These are phyloP conservation scores for Chrysoporthe austroafricana DNA, from an alignment of 2,329 filamentous ascomycete species.

Conservation along the genomic window DNA sequence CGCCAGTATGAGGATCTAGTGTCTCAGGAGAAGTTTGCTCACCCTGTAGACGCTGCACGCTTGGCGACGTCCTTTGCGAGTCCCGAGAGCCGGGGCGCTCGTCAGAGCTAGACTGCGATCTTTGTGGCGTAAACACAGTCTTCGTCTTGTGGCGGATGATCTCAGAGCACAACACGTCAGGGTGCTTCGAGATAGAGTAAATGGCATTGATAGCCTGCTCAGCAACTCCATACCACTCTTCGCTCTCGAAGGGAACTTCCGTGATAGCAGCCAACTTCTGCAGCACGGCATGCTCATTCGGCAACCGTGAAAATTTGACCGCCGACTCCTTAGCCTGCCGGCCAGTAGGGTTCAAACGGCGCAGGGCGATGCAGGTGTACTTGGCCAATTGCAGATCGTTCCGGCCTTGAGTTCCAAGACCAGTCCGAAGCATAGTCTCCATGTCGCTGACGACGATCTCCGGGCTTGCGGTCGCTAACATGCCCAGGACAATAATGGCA, in stretches of 20 bases:
- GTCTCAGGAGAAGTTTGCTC: conserved; percentile 34
- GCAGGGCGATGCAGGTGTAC: conserved; percentile 91
- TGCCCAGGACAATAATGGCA: conserved; percentile 93
- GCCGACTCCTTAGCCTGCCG: conserved; percentile 76
- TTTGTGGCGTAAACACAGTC: conserved; percentile 64
- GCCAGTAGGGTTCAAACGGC: conserved; percentile 84
- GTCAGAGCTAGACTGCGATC: conserved; percentile 51
- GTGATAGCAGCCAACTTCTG: conserved; percentile 80
- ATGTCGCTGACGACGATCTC: conserved; percentile 95
- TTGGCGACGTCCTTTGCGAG: conserved; percentile 35
- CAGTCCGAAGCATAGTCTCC: conserved; percentile 90
- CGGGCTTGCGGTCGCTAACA: conserved; percentile 90
- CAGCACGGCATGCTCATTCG: conserved; percentile 91
- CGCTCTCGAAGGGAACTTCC: conserved; percentile 84
- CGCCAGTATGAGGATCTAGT: conserved; percentile 21
- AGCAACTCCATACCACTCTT: conserved; percentile 94
- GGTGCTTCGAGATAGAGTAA: conserved; percentile 91
- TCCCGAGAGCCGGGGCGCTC: conserved; percentile 24
- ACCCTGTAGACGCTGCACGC: conserved; percentile 38
- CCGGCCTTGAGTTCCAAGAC: conserved; percentile 79
- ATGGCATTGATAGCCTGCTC: conserved; percentile 97
- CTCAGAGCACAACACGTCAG: conserved; percentile 89
- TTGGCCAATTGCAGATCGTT: conserved; percentile 87
- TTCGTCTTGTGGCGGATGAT: conserved; percentile 86
- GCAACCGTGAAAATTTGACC: conserved; percentile 73